Evolutionary conservation across 805 yeast species (phyloP).

Genomic region (Suhomyces sp.): DNA sequence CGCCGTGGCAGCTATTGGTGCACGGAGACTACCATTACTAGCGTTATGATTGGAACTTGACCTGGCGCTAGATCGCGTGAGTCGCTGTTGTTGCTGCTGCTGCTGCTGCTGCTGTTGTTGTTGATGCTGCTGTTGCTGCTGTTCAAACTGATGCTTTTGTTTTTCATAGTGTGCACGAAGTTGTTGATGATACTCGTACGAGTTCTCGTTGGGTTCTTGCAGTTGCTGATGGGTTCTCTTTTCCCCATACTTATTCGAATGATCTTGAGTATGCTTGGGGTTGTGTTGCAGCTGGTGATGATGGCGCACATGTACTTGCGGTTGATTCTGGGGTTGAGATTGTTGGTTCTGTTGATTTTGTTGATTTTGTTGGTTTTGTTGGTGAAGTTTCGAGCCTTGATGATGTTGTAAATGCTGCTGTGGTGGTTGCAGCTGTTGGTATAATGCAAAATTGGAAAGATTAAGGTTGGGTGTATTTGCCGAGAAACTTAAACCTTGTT

Average conservation of each 20-base stretch:
- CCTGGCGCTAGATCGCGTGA: slow-evolving; percentile 8
- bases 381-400: no score
- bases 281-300: slow-evolving; percentile 2
- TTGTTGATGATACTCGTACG: slow-evolving; percentile 22
- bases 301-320: slow-evolving; percentile 4
- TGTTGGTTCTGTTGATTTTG: slow-evolving; percentile 10
- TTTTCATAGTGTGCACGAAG: slow-evolving; percentile 25
- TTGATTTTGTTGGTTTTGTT: slow-evolving; percentile 11
- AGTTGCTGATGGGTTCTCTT: slow-evolving; percentile 7
- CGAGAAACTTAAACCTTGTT: slow-evolving; percentile 26
- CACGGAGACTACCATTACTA: slow-evolving; percentile 2
- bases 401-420: slow-evolving; percentile 13
- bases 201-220: slow-evolving; percentile 5
- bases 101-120: slow-evolving; percentile 25
- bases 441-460: slow-evolving; percentile 12
- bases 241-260: background rate
- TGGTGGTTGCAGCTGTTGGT: slow-evolving; percentile 13
- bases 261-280: slow-evolving; percentile 1
- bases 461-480: slow-evolving; percentile 15
- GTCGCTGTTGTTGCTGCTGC: slow-evolving; percentile 8
- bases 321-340: slow-evolving; percentile 3
- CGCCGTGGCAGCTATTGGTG: slow-evolving; percentile 1
- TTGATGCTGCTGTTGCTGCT: slow-evolving; percentile 6
- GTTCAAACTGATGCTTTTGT: slow-evolving; percentile 19
- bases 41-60: slow-evolving; percentile 1